A percentile compares a stretch with the other conserved stretches of the same genome.
Evolutionary conservation across 2,329 filamentous ascomycete species (phyloP).

Genomic region (Fusarium nurragi): DNA sequence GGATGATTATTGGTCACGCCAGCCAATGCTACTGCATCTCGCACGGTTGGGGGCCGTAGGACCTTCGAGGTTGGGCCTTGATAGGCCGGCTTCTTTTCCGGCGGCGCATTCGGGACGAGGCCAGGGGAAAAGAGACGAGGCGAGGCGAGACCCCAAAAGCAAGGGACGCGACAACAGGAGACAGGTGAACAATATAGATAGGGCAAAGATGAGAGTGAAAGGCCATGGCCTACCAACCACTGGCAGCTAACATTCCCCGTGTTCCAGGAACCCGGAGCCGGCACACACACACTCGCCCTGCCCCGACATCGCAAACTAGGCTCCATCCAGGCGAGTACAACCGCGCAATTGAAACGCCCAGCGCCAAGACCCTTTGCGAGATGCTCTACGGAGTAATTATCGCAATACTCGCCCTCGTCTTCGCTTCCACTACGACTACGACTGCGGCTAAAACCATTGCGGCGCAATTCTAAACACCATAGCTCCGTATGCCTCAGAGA

Average conservation of each 20-base stretch:
- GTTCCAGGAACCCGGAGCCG: constrained; percentile 28
- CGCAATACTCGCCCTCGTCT: neutral
- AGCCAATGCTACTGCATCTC: constrained; percentile 21
- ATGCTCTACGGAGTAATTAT: neutral
- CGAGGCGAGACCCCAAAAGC: constrained; percentile 22
- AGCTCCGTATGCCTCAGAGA: neutral
- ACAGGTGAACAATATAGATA: neutral
- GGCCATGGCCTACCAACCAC: neutral
- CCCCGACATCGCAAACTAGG: constrained; percentile 9
- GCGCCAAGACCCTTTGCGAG: constrained; percentile 10
- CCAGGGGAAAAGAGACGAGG: constrained; percentile 15
- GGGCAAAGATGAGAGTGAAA: neutral
- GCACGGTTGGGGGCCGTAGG: constrained; percentile 32
- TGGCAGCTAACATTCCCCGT: constrained; percentile 17
- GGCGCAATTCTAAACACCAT: neutral
- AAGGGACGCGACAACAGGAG: neutral
- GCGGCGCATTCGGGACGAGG: constrained; percentile 20
- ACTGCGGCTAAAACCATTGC: constrained; percentile 8
- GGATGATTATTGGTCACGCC: constrained; percentile 22
- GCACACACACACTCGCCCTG: neutral
- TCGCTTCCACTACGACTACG: neutral
- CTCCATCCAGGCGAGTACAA: neutral
- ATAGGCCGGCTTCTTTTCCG: constrained; percentile 26
- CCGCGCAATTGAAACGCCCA: neutral
- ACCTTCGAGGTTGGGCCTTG: constrained; percentile 1